Conservation (phyloP, 768 basidiomycete species). For the Cubamyces lactineus region DNA sequence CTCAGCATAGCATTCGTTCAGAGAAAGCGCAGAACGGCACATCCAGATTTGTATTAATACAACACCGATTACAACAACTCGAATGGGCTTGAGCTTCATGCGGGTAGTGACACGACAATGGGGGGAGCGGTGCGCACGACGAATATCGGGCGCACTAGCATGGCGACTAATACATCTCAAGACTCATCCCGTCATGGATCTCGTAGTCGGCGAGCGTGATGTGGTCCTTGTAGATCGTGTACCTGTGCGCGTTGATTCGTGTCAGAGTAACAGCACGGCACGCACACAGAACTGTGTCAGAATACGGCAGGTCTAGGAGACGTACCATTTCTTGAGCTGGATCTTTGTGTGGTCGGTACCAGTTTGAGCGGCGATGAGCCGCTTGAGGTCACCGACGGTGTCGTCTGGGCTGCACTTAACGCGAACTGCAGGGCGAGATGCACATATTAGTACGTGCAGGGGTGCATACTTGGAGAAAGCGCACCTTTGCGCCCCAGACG, state of each 20-base stretch:
- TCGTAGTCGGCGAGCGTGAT: slow-evolving; percentile 92
- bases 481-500: slow-evolving; percentile 91
- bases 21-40: too few relatives aligned
- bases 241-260: slow-evolving; percentile 54
- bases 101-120: neutral
- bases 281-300: too few relatives aligned
- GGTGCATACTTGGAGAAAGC: slow-evolving; percentile 22
- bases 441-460: neutral
- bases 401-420: slow-evolving; percentile 96
- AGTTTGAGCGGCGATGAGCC: slow-evolving; percentile 94
- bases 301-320: slow-evolving; percentile 2
- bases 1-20: too few relatives aligned
- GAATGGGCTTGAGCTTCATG: neutral
- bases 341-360: slow-evolving; percentile 89
- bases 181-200: slow-evolving; percentile 90
- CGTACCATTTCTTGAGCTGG: slow-evolving; percentile 94
- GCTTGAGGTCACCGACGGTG: slow-evolving; percentile 97
- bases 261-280: too few relatives aligned
- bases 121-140: neutral
- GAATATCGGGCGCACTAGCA: neutral
- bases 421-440: slow-evolving; percentile 58
- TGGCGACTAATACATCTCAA: slow-evolving; percentile 80
- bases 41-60: slow-evolving; percentile 16
- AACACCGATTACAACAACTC: slow-evolving; percentile 16
- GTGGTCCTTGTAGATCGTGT: slow-evolving; percentile 95